Evolutionary conservation across 78 protist species (phyloP), one percentile per base, ranked within the genome.

Genomic region (Mantamonas sphyraenae): DNA sequence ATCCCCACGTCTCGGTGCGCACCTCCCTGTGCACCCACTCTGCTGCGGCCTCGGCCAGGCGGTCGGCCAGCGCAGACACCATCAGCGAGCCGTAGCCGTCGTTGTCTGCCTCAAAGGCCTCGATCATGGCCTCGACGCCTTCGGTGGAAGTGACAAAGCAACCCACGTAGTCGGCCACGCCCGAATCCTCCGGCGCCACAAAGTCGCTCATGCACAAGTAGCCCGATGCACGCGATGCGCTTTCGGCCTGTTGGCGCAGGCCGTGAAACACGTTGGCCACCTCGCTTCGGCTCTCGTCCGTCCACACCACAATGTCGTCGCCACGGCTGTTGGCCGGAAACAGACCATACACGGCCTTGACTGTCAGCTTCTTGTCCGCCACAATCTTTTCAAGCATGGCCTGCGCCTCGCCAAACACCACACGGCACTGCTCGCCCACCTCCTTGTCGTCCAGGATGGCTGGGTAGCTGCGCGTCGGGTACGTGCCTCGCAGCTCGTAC

Each of bases 391-490:
- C 67, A 35, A 95, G 69, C 83, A 83, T 66, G 14, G 50, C 62
- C 83, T 83, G 87, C 24, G 97, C 98, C 33, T 90, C 97, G 35
- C 84, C 90, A 75, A 87, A 90, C 60, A 22, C 38, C 17, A 5
- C 33, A 56, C 16, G 14, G 12, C 14, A 38, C 78, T 31, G 12
- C 53, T 9, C 73, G 51, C 98, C 98, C 2, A 90, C 98, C 5
- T 78, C 37, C 53, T 47, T 82, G 61, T 94, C 98, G 65, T 97
- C 74, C 82, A 95, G 95, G 60, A 95, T 83, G 76, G 88, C 84
- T 53, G 99, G 98, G 77, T 95, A 97, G 56, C 87, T 84, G 30
- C 98, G 81, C 77, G 90, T 96, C 30, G 99, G 99, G 76, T 90
- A 93, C 64, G 78, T 79, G 30, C 99, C 98, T 24, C 95, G 90